Percentiles rank a stretch among this genome's conserved stretches.
Conservation (phyloP, 2,329 filamentous ascomycete genomes). For the Xylaria multiplex region DNA sequence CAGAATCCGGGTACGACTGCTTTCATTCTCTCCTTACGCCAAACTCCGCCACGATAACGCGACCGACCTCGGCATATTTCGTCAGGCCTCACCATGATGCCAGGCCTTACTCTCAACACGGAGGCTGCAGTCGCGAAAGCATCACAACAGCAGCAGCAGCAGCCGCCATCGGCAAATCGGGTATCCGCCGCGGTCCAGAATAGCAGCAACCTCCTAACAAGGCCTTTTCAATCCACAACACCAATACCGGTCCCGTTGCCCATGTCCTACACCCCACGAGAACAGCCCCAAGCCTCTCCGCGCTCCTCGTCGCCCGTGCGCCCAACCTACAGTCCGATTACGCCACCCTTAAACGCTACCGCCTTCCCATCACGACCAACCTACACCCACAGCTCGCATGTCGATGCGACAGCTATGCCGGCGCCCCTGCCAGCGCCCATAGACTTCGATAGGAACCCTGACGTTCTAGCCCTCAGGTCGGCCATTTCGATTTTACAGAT, state of each 20-base stretch:
- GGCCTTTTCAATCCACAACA: conserved; percentile 34
- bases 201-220: conserved; percentile 19
- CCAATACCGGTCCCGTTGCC: conserved; percentile 38
- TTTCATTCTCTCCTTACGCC: background rate
- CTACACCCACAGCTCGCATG: conserved; percentile 44
- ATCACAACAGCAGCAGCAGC: conserved; percentile 23
- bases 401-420: conserved; percentile 30
- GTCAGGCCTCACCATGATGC: conserved; percentile 41
- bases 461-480: conserved; percentile 86
- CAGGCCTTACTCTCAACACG: conserved; percentile 47
- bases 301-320: conserved; percentile 58
- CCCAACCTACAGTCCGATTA: conserved; percentile 66
- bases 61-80: conserved; percentile 10
- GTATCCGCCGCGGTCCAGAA: conserved; percentile 15
- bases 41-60: background rate
- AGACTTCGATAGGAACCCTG: conserved; percentile 75
- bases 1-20: background rate
- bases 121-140: conserved; percentile 33
- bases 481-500: conserved; percentile 88
- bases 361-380: conserved; percentile 46
- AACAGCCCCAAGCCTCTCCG: conserved; percentile 26
- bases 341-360: conserved; percentile 58
- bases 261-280: conserved; percentile 25
- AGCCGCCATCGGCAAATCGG: conserved; percentile 7
- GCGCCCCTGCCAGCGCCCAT: conserved; percentile 62